These are phyloP conservation scores for Crithidia brevicula DNA, from an alignment of 208 protist species.

Conservation along the genomic window DNA sequence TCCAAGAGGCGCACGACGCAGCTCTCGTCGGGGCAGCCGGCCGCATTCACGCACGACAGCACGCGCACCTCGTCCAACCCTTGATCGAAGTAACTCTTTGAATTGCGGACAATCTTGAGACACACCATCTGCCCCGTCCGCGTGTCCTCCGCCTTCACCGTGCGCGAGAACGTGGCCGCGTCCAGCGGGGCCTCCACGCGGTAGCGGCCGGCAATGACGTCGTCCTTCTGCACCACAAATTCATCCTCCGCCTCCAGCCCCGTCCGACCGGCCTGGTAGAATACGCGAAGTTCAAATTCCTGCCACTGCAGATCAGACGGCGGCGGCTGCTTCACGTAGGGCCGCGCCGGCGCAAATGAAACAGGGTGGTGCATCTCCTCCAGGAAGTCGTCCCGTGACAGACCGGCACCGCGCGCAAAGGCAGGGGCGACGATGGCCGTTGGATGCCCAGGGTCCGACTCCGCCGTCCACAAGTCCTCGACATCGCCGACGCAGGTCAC, in stretches of 20 bases:
- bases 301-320: constrained; percentile 47
- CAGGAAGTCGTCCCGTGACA: constrained; percentile 43
- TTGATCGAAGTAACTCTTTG: constrained; percentile 95
- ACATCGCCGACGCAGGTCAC: constrained; percentile 45
- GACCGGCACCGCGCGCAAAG: constrained; percentile 55
- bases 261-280: constrained; percentile 70
- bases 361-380: constrained; percentile 31
- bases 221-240: constrained; percentile 66
- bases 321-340: constrained; percentile 58
- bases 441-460: constrained; percentile 7
- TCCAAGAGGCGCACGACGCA: constrained; percentile 82
- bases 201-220: constrained; percentile 86
- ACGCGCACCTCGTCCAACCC: constrained; percentile 95
- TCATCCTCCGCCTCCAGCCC: constrained; percentile 82
- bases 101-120: constrained; percentile 96
- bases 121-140: constrained; percentile 63
- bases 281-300: constrained; percentile 55
- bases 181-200: constrained; percentile 85
- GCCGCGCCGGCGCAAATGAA: constrained; percentile 38
- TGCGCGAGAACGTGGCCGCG: constrained; percentile 87
- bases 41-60: constrained; percentile 82
- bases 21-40: constrained; percentile 69
- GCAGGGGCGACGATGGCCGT: constrained; percentile 35
- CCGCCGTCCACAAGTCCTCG: constrained; percentile 47
- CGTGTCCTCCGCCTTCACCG: constrained; percentile 83